Evolutionary conservation across 805 yeast species (phyloP).

Genomic region (Sungouiella blattae): DNA sequence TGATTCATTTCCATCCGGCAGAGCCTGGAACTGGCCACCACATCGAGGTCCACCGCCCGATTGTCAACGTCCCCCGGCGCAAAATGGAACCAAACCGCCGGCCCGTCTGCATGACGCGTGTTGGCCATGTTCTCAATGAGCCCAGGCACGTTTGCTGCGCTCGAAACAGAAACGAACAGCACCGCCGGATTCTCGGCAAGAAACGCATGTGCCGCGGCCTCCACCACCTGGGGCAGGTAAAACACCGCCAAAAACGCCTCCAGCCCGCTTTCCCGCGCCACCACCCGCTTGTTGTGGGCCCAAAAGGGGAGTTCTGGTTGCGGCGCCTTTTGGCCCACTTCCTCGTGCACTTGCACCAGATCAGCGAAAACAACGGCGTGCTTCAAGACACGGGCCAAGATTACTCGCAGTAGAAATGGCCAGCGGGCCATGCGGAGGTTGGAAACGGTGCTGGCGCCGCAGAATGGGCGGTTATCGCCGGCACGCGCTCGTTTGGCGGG

Average conservation of each 20-base stretch:
- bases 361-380: constrained; percentile 6
- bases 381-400: constrained; percentile 8
- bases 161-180: constrained; percentile 8
- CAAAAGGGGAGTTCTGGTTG: constrained; percentile 6
- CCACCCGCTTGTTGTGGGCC: constrained; percentile 1
- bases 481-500: no score
- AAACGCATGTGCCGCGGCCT: constrained; percentile 3
- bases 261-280: constrained; percentile 1
- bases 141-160: constrained; percentile 1
- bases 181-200: constrained; percentile 7
- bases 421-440: constrained; percentile 9
- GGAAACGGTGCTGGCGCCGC: constrained; percentile 23
- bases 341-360: constrained; percentile 4
- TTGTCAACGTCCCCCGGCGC: neutral
- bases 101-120: no score
- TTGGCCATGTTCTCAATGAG: constrained; percentile 1
- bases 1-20: neutral
- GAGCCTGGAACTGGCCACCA: constrained; percentile 2
- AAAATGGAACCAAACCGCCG: constrained; percentile 6
- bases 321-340: neutral
- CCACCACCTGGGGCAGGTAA: constrained; percentile 8
- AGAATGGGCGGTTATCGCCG: constrained; percentile 20
- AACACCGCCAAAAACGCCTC: constrained; percentile 5
- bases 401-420: constrained; percentile 4
- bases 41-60: neutral